Base-by-base conservation (phyloP, 2,329 filamentous ascomycete genomes). In the Phaeosphaeria sp. region DNA sequence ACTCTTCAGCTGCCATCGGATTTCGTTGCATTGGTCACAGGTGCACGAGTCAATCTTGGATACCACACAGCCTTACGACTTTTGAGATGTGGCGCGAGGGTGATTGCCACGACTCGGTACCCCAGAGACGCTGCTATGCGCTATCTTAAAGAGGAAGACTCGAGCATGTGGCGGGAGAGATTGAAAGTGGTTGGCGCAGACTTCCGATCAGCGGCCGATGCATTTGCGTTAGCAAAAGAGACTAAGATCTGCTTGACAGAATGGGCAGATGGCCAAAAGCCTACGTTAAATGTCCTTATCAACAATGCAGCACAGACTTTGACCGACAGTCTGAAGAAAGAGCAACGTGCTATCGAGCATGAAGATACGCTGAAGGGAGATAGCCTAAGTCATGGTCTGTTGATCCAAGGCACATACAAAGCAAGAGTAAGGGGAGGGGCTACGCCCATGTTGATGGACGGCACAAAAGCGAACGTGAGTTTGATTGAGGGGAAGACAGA, bases 271-370 rank as follows among this genome's bases (percentile, higher is more conserved):
- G 53, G 61, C n/a, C 18, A 41, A 21, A 52, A 58, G 9, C 13
- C 48, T n/a, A 55, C 21, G 33, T 36, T 62, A 25, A 46, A 50
- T 39, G 33, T 47, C 10, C 41, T 60, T 22, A 48, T 60, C 21
- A 64, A 64, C 15, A 64, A 63, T 23, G 61, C 58, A 20, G 61
- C 61, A 13, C 61, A 63, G 42, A 63, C 61, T 15, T 46, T 63
- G 33, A 61, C 61, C 3, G 61, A 62, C 30, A 62, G 56, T 46
- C 44, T 64, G 9, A 52, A 54, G 43, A 61, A 55, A 27, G 55
- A 61, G 22, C 21, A 30, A 22, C 49, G 36, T 20, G 59, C 55
- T 23, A 36, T 44, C 15, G 20, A 54, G 18, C 49, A 42, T 17
- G 59, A 61, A 33, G 22, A 56, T 3, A 21, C 25, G 9, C 20